Percentiles rank a stretch among this genome's conserved stretches.
phyloP scores from a whole-genome alignment of 2,329 filamentous ascomycete genomes.

The Clarireedia paspali region DNA sequence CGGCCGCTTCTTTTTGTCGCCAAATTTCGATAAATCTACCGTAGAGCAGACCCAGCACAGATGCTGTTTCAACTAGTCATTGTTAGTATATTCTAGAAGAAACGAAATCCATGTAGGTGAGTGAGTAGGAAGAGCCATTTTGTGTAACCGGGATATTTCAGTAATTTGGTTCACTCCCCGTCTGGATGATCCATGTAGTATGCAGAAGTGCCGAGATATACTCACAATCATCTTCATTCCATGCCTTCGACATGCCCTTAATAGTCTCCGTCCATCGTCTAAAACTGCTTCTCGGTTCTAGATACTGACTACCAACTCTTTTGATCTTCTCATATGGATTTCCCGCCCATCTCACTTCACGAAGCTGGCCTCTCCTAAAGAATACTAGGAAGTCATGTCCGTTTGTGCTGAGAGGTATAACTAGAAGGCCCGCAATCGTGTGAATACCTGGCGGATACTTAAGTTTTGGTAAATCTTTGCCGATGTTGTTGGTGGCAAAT shows the following conservation, averaged over 20 bases:
- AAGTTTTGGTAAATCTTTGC: constrained; percentile 71
- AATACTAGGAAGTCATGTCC: constrained; percentile 86
- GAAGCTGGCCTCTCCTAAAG: constrained; percentile 70
- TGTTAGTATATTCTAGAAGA: background rate
- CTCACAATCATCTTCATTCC: constrained; percentile 67
- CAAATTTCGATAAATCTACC: constrained; percentile 83
- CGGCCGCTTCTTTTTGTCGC: constrained; percentile 78
- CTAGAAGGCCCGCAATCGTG: constrained; percentile 69
- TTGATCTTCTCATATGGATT: constrained; percentile 78
- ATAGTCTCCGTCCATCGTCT: constrained; percentile 71
- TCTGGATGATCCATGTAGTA: too few species aligned
- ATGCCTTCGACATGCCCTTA: constrained; percentile 73
- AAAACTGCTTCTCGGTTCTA: constrained; percentile 76
- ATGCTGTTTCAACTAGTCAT: constrained; percentile 64
- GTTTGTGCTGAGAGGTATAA: constrained; percentile 70
- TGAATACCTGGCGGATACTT: constrained; percentile 72
- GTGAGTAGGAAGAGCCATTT: too few species aligned
- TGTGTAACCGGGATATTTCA: too few species aligned
- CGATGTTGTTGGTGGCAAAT: constrained; percentile 68
- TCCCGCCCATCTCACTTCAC: constrained; percentile 72
- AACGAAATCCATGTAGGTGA: too few species aligned
- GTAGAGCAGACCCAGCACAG: constrained; percentile 80
- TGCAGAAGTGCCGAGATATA: background rate
- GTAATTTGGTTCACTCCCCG: too few species aligned
- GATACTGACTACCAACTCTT: constrained; percentile 57